phyloP scores from a whole-genome alignment of 306 rosid genomes.

The Phaseolus lunatus region DNA sequence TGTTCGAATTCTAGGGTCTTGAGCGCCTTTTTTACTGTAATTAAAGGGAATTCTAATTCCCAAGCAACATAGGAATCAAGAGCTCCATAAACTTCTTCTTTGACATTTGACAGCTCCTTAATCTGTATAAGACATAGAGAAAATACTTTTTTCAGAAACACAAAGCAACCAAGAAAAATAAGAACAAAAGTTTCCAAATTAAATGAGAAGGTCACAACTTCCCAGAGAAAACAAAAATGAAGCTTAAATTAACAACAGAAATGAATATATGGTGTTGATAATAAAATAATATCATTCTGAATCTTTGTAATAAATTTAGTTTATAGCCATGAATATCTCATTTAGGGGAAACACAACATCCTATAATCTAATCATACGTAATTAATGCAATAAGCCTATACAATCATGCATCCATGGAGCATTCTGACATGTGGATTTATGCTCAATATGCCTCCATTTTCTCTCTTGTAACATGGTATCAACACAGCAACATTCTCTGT shows the following conservation, averaged over 20 bases:
- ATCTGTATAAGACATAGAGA: slow-evolving; percentile 55
- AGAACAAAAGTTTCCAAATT: slow-evolving; percentile 9
- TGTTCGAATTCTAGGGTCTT: slow-evolving; percentile 74
- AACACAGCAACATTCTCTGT: too few relatives aligned
- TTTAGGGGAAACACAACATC: too few relatives aligned
- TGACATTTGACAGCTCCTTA: slow-evolving; percentile 83
- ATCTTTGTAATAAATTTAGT: too few relatives aligned
- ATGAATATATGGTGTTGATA: not conserved
- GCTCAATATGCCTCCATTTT: too few relatives aligned
- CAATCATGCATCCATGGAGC: too few relatives aligned
- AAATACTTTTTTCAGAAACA: slow-evolving; percentile 32
- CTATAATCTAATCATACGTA: too few relatives aligned
- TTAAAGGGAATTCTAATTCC: slow-evolving; percentile 92
- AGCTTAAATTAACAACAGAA: slow-evolving; percentile 27
- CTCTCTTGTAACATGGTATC: too few relatives aligned
- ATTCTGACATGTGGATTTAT: too few relatives aligned
- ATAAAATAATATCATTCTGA: too few relatives aligned
- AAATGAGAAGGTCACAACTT: not conserved
- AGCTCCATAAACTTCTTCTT: slow-evolving; percentile 98
- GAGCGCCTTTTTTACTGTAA: slow-evolving; percentile 86
- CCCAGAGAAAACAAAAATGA: slow-evolving; percentile 2
- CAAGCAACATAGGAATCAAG: slow-evolving; percentile 98
- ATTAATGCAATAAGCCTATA: too few relatives aligned
- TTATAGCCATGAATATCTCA: too few relatives aligned
- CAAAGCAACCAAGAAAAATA: slow-evolving; percentile 9